Evolutionary conservation across 2,329 filamentous ascomycete genomes (phyloP).

Genomic region (Thelonectria olida): DNA sequence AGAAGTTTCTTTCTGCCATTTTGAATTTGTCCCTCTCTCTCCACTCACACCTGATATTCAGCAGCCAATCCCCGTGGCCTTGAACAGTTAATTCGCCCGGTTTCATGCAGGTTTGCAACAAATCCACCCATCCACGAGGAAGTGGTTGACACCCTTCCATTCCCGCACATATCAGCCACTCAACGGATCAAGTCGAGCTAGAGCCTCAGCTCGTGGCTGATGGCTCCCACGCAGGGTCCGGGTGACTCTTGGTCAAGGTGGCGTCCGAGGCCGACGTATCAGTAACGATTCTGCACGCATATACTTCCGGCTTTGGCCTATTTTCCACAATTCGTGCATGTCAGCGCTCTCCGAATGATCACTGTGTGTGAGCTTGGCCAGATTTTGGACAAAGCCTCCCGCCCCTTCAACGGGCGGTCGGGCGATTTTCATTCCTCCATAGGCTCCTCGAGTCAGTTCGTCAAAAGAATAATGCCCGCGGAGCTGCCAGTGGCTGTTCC

Average conservation of each 20-base stretch:
- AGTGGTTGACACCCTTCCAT: slow-evolving; percentile 1
- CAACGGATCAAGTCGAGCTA: slow-evolving; percentile 7
- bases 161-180: slow-evolving; percentile 10
- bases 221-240: slow-evolving; percentile 15
- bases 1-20: too few species aligned
- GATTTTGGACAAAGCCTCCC: background rate
- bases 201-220: slow-evolving; percentile 21
- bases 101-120: background rate
- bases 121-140: slow-evolving; percentile 13
- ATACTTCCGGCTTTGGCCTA: background rate
- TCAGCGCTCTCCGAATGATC: background rate
- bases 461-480: background rate
- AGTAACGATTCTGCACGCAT: slow-evolving; percentile 1
- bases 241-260: slow-evolving; percentile 18
- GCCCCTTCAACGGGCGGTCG: background rate
- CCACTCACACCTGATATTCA: slow-evolving; percentile 16
- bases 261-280: background rate
- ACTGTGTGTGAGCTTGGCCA: background rate
- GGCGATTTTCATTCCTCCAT: background rate
- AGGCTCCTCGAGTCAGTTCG: background rate
- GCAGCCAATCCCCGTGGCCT: slow-evolving; percentile 9
- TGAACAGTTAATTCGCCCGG: background rate
- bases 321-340: background rate
- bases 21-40: too few species aligned
- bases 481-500: slow-evolving; percentile 3